These are phyloP conservation scores for Primulina huaijiensis DNA, from an alignment of 257 asterid species.

Conservation along the genomic window DNA sequence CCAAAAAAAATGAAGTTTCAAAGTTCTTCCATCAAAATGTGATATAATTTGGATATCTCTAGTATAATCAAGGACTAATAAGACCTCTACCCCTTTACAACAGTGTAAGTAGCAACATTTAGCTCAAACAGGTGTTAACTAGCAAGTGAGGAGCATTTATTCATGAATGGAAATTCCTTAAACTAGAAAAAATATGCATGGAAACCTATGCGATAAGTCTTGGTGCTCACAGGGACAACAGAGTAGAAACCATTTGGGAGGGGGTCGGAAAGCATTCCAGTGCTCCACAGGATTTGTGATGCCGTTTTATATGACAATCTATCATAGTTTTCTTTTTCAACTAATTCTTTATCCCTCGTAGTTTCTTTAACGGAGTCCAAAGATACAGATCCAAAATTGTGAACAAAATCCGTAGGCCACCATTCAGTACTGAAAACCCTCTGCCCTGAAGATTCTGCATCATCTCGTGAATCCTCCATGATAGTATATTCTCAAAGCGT, in stretches of 20 bases:
- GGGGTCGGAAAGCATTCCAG: conserved; percentile 80
- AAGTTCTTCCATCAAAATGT: no score
- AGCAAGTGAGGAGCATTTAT: conserved; percentile 4
- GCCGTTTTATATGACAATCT: conserved; percentile 53
- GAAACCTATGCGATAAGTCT: conserved; percentile 23
- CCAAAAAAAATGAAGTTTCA: no score
- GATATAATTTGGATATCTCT: background rate
- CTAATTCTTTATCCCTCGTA: conserved; percentile 41
- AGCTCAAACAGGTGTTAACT: background rate
- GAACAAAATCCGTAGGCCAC: conserved; percentile 74
- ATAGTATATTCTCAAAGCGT: conserved; percentile 32
- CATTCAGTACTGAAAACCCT: conserved; percentile 55
- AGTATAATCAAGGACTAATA: background rate
- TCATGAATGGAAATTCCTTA: conserved; percentile 3
- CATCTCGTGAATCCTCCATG: conserved; percentile 67
- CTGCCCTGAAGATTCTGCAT: conserved; percentile 55
- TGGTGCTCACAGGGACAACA: conserved; percentile 77
- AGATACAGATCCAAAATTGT: conserved; percentile 72
- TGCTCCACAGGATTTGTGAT: conserved; percentile 87
- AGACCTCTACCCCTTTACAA: background rate
- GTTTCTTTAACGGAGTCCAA: conserved; percentile 50
- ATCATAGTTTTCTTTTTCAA: conserved; percentile 40
- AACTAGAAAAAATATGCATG: conserved; percentile 13
- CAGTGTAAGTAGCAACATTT: background rate
- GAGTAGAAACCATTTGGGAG: conserved; percentile 97